phyloP scores from a whole-genome alignment of 192 early-diverging fungal genomes.

The Umbelopsis sp. region DNA sequence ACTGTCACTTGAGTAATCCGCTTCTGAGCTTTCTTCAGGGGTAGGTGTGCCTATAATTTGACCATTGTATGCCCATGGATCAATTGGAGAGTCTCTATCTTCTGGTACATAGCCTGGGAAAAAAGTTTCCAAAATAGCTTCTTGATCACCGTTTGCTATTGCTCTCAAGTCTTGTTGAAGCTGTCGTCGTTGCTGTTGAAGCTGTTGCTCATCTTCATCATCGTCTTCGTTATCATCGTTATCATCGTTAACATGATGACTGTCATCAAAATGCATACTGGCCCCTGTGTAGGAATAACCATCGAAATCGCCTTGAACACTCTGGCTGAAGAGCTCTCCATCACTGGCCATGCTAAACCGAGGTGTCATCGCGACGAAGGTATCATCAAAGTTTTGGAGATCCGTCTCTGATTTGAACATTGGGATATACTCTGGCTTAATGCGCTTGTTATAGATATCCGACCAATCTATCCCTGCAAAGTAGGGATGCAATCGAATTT shows the following conservation, averaged over 20 bases:
- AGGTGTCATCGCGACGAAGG: constrained; percentile 51
- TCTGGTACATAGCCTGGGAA: not conserved
- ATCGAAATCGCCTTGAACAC: constrained; percentile 9
- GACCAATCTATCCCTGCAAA: constrained; percentile 72
- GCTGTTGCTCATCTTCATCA: not conserved
- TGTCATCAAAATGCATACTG: constrained; percentile 1
- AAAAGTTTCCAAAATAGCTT: not conserved
- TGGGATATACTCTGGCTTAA: constrained; percentile 65
- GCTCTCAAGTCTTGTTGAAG: not conserved
- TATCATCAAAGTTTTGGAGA: constrained; percentile 56
- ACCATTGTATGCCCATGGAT: not conserved
- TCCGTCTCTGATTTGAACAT: constrained; percentile 53
- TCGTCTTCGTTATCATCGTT: not conserved
- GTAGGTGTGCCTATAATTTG: not conserved
- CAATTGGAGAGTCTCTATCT: constrained; percentile 1
- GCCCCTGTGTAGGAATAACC: constrained; percentile 1
- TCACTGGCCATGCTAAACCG: constrained; percentile 29
- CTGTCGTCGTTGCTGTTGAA: not conserved
- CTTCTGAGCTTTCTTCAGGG: not conserved
- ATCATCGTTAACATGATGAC: not conserved
- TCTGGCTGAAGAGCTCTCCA: not conserved
- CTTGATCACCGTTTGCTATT: not conserved
- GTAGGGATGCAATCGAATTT: constrained; percentile 72
- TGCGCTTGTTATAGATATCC: constrained; percentile 58
- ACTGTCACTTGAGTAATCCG: not conserved